Evolutionary conservation across 495 filamentous ascomycete genomes (phyloP), one percentile per base, ranked within the genome.

Genomic region (Penicillium silybi): DNA sequence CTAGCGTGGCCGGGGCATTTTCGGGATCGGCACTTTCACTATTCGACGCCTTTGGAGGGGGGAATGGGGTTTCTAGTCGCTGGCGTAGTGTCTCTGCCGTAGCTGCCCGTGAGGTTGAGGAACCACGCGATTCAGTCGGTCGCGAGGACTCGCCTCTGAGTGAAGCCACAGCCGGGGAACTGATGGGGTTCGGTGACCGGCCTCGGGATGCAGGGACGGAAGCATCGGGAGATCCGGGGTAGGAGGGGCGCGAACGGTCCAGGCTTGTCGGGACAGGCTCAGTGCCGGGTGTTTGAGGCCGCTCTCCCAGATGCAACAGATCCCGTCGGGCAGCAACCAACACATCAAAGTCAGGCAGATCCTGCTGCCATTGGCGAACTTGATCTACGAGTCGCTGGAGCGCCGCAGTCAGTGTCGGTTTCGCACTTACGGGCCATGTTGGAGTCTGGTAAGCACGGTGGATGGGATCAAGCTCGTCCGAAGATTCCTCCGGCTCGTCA

Each of bases 341-440:
- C 19, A 87, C 82, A 51, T 92, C 85, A 59, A 93, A 90, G 25
- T 89, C 82, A 0, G 87, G 82, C 3, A 93, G 75, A 9, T 86
- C 80, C n/a, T 74, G 67, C 38, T 84, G 79, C 70, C 87, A 90
- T 3, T 76, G 68, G 29, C 78, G 70, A 23, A 91, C 76, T 58
- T 89, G 82, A 22, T 80, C 74, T 6, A 85, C 82, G 0, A 95
- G 79, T 3, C 61, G 66, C 26, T 70, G 62, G 1, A 82, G 58
- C 6, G 69, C 57, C 6, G 61, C 47, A 9, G 75, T 73, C 16
- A 81, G 59, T 7, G 73, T 72, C 1, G 76, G 68, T 0, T 61
- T 63, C 19, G 72, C 63, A 18, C 50, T 57, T 2, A 46, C 50
- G 11, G 71, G 62, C 74, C 74, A 78, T 7, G 58, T 66, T 0